These are phyloP conservation scores for Pythium apleroticum DNA, from an alignment of 352 stramenopile genomes.

Conservation along the genomic window DNA sequence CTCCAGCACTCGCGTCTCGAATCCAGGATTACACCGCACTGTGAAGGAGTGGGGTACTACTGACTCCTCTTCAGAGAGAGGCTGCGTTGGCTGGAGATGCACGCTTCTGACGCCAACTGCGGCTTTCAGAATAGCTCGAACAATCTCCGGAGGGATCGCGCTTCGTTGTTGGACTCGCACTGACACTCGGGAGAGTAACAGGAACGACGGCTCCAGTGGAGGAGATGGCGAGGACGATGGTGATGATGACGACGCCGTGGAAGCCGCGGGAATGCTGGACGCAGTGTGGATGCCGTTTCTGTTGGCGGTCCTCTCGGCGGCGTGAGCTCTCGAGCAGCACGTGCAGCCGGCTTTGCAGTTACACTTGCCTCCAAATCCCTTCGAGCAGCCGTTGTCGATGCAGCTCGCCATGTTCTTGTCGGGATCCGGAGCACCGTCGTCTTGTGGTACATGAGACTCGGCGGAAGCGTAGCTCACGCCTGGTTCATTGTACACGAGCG, in stretches of 20 bases:
- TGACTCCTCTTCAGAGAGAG: neutral
- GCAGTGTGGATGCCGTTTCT: neutral
- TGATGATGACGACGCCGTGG: neutral
- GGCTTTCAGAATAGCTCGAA: conserved; percentile 35
- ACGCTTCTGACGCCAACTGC: conserved; percentile 51
- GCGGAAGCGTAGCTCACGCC: neutral
- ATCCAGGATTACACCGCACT: conserved; percentile 32
- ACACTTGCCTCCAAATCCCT: conserved; percentile 61
- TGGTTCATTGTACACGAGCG: neutral
- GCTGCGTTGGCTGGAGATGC: conserved; percentile 22
- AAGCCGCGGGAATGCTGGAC: neutral
- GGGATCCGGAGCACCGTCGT: neutral
- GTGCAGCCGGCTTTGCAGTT: conserved; percentile 57
- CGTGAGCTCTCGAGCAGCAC: conserved; percentile 30
- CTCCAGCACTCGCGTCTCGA: conserved; percentile 33
- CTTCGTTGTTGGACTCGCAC: neutral
- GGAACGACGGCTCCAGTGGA: conserved; percentile 1
- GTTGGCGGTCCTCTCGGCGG: neutral
- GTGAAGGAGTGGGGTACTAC: conserved; percentile 11
- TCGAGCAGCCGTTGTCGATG: conserved; percentile 63
- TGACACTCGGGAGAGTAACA: conserved; percentile 4
- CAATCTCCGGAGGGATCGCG: neutral
- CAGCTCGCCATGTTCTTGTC: conserved; percentile 42
- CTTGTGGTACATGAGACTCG: neutral
- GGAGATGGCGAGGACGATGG: neutral